These are phyloP conservation scores for Entomortierella beljakovae DNA, from an alignment of 192 early-diverging fungal species.

Conservation along the genomic window DNA sequence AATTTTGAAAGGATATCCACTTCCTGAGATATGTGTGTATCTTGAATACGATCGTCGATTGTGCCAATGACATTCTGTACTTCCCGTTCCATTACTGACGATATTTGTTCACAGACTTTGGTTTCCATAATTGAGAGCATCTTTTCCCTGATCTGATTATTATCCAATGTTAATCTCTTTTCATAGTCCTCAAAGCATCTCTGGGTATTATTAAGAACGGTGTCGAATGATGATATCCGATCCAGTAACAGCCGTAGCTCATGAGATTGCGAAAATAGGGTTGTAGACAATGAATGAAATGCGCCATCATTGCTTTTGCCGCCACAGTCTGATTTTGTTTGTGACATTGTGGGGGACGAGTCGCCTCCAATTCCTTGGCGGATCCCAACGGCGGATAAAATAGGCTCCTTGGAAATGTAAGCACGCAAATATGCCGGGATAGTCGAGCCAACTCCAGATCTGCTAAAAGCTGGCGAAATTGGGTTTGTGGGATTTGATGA, in stretches of 20 bases:
- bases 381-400: neutral
- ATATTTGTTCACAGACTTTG: neutral
- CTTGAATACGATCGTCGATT: neutral
- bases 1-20: neutral
- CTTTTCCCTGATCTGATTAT: neutral
- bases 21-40: neutral
- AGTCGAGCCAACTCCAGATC: neutral
- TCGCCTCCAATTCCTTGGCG: neutral
- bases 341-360: neutral
- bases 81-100: neutral
- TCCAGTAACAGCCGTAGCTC: conserved; percentile 12
- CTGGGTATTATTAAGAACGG: neutral
- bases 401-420: conserved; percentile 22
- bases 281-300: conserved; percentile 4
- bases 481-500: neutral
- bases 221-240: conserved; percentile 15
- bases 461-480: neutral
- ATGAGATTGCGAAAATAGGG: conserved; percentile 21
- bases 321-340: neutral
- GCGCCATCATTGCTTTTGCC: neutral
- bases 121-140: neutral
- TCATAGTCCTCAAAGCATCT: conserved; percentile 6
- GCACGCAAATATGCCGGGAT: conserved; percentile 15
- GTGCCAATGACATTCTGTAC: neutral
- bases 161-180: neutral